Evolutionary conservation across 177 flowering plant species (phyloP).

Genomic region (Vitis hybrid): DNA sequence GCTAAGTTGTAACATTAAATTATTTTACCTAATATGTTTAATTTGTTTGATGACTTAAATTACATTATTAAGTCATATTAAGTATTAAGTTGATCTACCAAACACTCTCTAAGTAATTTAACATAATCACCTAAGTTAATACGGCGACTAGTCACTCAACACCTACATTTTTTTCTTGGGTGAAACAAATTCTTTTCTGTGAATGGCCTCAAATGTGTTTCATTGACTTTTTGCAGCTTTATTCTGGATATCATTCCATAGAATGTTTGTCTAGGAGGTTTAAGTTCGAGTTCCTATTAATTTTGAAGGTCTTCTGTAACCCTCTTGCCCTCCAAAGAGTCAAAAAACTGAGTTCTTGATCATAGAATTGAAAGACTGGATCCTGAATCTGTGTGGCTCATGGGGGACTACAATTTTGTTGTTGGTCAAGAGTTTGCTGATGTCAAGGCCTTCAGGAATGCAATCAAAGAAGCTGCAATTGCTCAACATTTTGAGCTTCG

Average conservation of each 20-base stretch:
- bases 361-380: neutral
- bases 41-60: too few relatives aligned
- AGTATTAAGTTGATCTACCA: too few relatives aligned
- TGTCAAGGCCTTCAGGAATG: constrained; percentile 72
- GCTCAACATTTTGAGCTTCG: constrained; percentile 88
- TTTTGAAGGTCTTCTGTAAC: neutral
- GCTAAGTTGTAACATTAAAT: too few relatives aligned
- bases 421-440: constrained; percentile 87
- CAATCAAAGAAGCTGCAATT: constrained; percentile 83
- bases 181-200: neutral
- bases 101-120: neutral
- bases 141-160: neutral
- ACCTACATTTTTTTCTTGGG: neutral
- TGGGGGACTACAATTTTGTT: constrained; percentile 53
- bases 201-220: neutral
- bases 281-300: neutral
- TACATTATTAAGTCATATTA: too few relatives aligned
- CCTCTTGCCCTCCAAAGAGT: neutral
- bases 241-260: neutral
- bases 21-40: too few relatives aligned
- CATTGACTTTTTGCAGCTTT: constrained; percentile 7
- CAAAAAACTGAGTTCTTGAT: neutral
- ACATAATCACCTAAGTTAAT: neutral
- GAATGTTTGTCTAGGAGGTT: neutral
- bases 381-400: constrained; percentile 12